phyloP scores from a whole-genome alignment of 31 red algal species.

The Asparagopsis taxiformis region DNA sequence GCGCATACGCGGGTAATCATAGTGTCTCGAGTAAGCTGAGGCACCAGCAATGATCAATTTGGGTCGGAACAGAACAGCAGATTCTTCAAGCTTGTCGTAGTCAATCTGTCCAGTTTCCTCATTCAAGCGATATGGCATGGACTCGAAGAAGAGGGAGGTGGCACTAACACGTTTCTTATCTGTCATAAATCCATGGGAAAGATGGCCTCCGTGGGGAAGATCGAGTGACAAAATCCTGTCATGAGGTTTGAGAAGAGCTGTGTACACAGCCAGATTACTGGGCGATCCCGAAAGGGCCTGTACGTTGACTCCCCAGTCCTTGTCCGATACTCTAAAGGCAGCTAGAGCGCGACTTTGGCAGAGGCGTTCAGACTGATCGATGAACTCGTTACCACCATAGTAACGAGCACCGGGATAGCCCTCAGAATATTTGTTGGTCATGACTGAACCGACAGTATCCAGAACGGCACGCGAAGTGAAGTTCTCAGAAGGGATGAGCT shows the following conservation, averaged over 20 bases:
- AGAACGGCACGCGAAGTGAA: slow-evolving; percentile 90
- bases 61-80: slow-evolving; percentile 80
- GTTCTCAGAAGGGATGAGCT: slow-evolving; percentile 98
- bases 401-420: slow-evolving; percentile 94
- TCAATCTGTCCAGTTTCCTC: slow-evolving; percentile 87
- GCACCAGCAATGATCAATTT: slow-evolving; percentile 96
- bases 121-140: slow-evolving; percentile 94
- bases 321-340: slow-evolving; percentile 66
- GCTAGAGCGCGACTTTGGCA: slow-evolving; percentile 88
- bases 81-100: slow-evolving; percentile 94
- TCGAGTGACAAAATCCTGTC: slow-evolving; percentile 90
- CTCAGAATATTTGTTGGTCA: slow-evolving; percentile 99
- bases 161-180: slow-evolving; percentile 87
- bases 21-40: slow-evolving; percentile 90
- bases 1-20: slow-evolving; percentile 93
- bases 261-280: slow-evolving; percentile 93
- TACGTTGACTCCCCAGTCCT: slow-evolving; percentile 97
- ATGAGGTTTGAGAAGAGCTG: slow-evolving; percentile 84
- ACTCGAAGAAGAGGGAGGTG: slow-evolving; percentile 94
- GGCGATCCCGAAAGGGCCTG: slow-evolving; percentile 93
- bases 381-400: slow-evolving; percentile 98
- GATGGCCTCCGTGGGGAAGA: slow-evolving; percentile 92
- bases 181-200: slow-evolving; percentile 97
- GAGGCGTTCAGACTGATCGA: slow-evolving; percentile 88
- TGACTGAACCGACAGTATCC: slow-evolving; percentile 81